Evolutionary conservation across 768 basidiomycete genomes (phyloP), one percentile per base, ranked within the genome.

Genomic region (Cystobasidium ongulense): DNA sequence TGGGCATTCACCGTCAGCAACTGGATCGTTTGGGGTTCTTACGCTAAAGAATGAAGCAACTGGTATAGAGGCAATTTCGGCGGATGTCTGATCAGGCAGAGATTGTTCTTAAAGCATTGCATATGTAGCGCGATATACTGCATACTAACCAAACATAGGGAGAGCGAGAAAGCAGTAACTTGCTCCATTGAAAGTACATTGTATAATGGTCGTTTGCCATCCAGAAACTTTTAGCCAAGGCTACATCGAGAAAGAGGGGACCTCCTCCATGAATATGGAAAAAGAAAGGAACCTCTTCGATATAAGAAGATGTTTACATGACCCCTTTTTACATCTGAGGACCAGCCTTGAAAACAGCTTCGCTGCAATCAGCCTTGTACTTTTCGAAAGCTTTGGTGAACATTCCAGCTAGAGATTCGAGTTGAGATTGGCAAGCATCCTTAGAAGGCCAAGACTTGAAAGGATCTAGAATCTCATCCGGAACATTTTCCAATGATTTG

Each of bases 401-500:
- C 94, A 97, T 97, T 76, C 87, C 87, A 43, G 84, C 92, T 36
- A 99, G 85, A 84, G 93, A 96, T 80, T 86, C 85, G 73, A 92
- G 84, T 84, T 97, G 92, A 75, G 88, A 85, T 81, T 88, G 86
- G 84, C 95, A 97, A 39, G 91, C 92, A 76, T 89, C 90, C 84
- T 89, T 89, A 81, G 91, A 88, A 21, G 86, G 75, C 95, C 95
- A 98, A 21, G 92, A 93, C 78, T 89, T 82, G 63, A 83, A 83
- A 0, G 95, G 95, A 84, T 96, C 90, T 76, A 98, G 87, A 76
- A 99, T 83, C 79, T 95, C 93, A 73, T 88, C 85, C 61, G 95
- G 94, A 43, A 98, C 91, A 77, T 91, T 90, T 77, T 89, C 88
- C 78, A 97, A 82, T 54, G 81, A 80, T 53, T 87, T 94, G 50